Evolutionary conservation across 306 rosid genomes (phyloP).

Genomic region (Cucurbita pepo): DNA sequence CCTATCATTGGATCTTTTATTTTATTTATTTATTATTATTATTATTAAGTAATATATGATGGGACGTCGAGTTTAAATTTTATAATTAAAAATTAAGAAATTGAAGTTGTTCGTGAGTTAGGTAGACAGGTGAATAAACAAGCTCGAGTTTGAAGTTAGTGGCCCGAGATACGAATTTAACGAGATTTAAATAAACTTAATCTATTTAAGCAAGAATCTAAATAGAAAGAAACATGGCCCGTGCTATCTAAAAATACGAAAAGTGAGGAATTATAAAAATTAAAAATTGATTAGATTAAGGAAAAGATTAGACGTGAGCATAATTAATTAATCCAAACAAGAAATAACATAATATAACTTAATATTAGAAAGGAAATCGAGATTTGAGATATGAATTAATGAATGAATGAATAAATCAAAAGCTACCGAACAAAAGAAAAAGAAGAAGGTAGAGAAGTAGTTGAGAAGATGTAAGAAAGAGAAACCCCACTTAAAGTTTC

Average conservation of each 20-base stretch:
- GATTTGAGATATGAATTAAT: background rate
- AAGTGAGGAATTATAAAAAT: background rate
- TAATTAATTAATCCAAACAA: background rate
- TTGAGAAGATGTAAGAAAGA: background rate
- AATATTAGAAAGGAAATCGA: background rate
- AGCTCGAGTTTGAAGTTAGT: too few relatives aligned
- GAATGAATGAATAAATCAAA: background rate
- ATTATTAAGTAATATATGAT: background rate
- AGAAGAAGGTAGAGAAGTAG: background rate
- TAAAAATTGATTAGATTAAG: background rate
- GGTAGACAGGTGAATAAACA: too few relatives aligned
- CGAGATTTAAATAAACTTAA: background rate
- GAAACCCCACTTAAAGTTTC: background rate
- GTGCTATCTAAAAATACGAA: background rate
- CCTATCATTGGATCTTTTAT: background rate
- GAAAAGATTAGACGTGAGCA: background rate
- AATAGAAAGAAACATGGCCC: background rate
- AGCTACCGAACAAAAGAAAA: background rate
- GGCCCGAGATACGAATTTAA: background rate
- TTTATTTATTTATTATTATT: too few relatives aligned
- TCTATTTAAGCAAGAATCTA: background rate
- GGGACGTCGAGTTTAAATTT: background rate
- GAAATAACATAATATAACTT: background rate
- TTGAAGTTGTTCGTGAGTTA: too few relatives aligned
- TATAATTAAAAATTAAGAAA: too few relatives aligned